Evolutionary conservation across 257 asterid genomes (phyloP), one percentile per base, ranked within the genome.

Genomic region (Cordia subcordata): DNA sequence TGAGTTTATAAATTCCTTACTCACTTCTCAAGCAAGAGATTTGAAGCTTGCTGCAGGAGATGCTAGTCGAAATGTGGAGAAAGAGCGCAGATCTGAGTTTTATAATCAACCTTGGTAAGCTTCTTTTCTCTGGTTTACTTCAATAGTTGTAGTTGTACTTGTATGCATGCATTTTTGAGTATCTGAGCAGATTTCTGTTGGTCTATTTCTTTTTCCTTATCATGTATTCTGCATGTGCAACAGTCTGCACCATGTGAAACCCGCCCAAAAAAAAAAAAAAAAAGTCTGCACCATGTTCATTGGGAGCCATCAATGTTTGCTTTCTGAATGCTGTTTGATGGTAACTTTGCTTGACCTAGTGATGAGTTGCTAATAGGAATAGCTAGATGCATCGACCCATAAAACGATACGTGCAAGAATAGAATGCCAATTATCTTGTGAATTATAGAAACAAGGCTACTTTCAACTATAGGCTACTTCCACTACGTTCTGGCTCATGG

Each of bases 21-120:
- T 87, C 62, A 79, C 96, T 67, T 90, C 98, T 65, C 98, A 90
- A 75, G 82, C 85, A 60, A 77, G 81, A 73, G 98, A 90, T 71
- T 75, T 85, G 74, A 90, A 87, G 83, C 75, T 83, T 82, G 74
- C 82, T 63, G 73, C 86, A 64, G 79, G 77, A 33, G 96, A 90
- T 72, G 64, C 87, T 13, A 67, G 67, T 27, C 86, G 79, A 11
- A 81, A 73, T 66, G 72, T 65, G 62, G 98, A 87, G 79, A 83
- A 81, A 55, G 96, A 87, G 79, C 80, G 70, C 3, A 74, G 71
- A 14, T 83, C 96, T 5, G 96, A 85, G 64, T 87, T 87, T 76
- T 85, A 83, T 66, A 72, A 80, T 75, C 98, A 90, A 81, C 69
- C 95, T 11, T 86, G 96, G 95, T 88, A 79, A 67, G 22, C 42